A percentile compares a stretch with the other conserved stretches of the same genome.
phyloP scores from a whole-genome alignment of 305 asterid species.

The Caryopteris hybrid region DNA sequence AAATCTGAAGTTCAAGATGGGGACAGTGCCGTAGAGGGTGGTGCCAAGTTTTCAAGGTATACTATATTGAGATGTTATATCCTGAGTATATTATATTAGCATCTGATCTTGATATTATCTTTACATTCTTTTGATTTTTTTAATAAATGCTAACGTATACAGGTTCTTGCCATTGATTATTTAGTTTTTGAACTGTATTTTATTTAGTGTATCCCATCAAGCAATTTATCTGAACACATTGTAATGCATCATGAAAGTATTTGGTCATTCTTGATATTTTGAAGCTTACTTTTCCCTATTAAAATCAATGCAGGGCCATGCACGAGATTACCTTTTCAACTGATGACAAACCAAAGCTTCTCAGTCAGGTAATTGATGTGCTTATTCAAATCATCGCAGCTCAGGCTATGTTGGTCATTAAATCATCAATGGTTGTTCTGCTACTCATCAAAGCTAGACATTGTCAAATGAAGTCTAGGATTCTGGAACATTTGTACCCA shows the following conservation, averaged over 20 bases:
- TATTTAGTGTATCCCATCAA: neutral
- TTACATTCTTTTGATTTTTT: constrained; percentile 6
- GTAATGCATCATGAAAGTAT: constrained; percentile 2
- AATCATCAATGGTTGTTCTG: too few species aligned
- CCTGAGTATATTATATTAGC: neutral
- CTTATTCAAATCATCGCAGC: constrained; percentile 2
- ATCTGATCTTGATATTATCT: neutral
- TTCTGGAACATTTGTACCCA: neutral
- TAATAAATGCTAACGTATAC: neutral
- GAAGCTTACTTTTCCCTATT: constrained; percentile 19
- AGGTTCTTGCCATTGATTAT: neutral
- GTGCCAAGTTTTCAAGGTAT: constrained; percentile 56
- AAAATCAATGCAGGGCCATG: constrained; percentile 69
- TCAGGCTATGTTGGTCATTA: neutral
- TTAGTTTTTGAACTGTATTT: neutral
- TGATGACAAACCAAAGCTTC: constrained; percentile 91
- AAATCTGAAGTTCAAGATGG: constrained; percentile 60
- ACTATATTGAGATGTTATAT: constrained; percentile 15
- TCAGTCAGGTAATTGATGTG: constrained; percentile 62
- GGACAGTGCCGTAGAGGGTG: constrained; percentile 34
- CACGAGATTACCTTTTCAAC: constrained; percentile 94
- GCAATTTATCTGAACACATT: neutral
- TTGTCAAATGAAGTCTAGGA: neutral
- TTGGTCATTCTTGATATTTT: constrained; percentile 8
- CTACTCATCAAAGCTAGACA: too few species aligned